Percentiles rank a stretch among this genome's conserved stretches.
phyloP scores from a whole-genome alignment of 495 filamentous ascomycete species.

The Penicillium goetzii region DNA sequence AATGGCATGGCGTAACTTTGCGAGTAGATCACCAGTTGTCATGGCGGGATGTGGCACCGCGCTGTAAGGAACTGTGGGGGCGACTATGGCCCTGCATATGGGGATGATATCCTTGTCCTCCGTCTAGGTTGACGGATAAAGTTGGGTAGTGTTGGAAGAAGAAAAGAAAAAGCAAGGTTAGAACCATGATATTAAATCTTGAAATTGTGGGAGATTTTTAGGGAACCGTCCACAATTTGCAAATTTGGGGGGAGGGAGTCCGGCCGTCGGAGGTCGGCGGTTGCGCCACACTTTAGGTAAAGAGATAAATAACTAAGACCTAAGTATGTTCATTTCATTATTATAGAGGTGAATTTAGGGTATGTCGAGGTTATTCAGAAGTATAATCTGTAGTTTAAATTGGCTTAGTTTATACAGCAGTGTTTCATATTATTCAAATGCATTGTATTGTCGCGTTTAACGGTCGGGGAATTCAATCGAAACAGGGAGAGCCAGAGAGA shows the following conservation, averaged over 20 bases:
- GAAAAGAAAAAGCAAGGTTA: background rate
- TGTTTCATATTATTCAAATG: background rate
- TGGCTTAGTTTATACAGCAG: background rate
- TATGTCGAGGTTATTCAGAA: background rate
- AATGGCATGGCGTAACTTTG: slow-evolving; percentile 14
- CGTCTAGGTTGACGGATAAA: background rate
- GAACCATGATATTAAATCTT: background rate
- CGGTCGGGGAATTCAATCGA: background rate
- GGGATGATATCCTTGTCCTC: background rate
- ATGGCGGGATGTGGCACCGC: slow-evolving; percentile 10
- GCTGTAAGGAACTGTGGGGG: background rate
- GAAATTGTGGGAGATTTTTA: slow-evolving; percentile 2
- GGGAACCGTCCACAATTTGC: background rate
- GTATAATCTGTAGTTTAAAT: background rate
- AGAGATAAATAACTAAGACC: background rate
- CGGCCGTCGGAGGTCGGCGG: background rate
- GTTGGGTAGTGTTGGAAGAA: background rate
- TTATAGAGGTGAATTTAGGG: background rate
- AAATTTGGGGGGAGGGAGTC: background rate
- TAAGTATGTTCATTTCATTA: background rate
- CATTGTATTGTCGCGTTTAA: background rate
- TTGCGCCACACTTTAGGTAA: background rate
- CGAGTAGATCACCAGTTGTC: slow-evolving; percentile 18
- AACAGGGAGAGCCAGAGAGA: background rate
- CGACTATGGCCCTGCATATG: background rate